These are phyloP conservation scores for Aspergillus proliferans DNA, from an alignment of 2,329 filamentous ascomycete species.

Conservation along the genomic window DNA sequence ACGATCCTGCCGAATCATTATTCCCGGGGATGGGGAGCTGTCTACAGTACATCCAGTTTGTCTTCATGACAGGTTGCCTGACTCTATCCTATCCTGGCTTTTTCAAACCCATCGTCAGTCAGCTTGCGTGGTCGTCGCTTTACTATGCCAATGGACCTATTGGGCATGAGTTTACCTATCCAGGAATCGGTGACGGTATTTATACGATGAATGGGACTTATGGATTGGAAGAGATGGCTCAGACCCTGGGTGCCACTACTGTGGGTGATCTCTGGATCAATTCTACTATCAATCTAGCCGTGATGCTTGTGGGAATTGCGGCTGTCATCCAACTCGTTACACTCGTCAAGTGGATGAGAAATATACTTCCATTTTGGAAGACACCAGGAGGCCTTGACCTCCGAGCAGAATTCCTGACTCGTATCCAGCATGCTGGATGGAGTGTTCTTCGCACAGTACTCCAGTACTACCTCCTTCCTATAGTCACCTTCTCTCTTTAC, in stretches of 20 bases:
- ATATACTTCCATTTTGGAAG: not conserved
- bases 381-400: not conserved
- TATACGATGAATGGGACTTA: conserved; percentile 7
- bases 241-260: conserved; percentile 7
- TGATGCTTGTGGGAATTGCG: conserved; percentile 2
- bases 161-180: conserved; percentile 9
- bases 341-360: conserved; percentile 1
- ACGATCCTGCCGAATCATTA: conserved; percentile 3
- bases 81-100: conserved; percentile 9
- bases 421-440: conserved; percentile 5
- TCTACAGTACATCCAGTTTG: conserved; percentile 10
- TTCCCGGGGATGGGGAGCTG: conserved; percentile 5
- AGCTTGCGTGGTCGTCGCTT: conserved; percentile 12
- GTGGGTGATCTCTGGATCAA: conserved; percentile 9
- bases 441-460: conserved; percentile 5
- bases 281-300: conserved; percentile 7
- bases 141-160: conserved; percentile 9
- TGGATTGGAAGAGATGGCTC: conserved; percentile 11
- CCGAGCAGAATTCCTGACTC: not conserved
- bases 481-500: conserved; percentile 5
- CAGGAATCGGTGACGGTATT: conserved; percentile 7
- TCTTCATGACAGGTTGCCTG: conserved; percentile 9
- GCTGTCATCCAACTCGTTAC: not conserved
- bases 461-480: conserved; percentile 5
- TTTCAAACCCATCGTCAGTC: conserved; percentile 6